These are phyloP conservation scores for Withania somnifera DNA, from an alignment of 305 asterid species.

Conservation along the genomic window DNA sequence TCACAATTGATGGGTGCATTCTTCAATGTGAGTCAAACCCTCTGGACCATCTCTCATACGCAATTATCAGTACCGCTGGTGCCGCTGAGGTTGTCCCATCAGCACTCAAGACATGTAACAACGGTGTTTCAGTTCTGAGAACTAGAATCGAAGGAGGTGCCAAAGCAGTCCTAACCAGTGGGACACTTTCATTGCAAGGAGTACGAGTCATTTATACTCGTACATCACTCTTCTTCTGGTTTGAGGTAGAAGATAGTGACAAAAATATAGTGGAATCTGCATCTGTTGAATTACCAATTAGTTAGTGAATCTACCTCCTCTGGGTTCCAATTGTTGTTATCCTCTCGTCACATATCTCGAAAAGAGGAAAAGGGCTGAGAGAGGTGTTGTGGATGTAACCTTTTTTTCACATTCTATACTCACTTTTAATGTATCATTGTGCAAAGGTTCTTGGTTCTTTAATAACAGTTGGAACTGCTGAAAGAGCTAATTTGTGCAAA, in stretches of 20 bases:
- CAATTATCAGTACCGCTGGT: constrained; percentile 79
- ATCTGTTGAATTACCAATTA: not conserved
- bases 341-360: not conserved
- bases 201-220: constrained; percentile 79
- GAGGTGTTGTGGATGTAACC: not conserved
- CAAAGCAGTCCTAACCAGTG: constrained; percentile 79
- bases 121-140: constrained; percentile 56
- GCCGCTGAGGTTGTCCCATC: constrained; percentile 26
- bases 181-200: constrained; percentile 70
- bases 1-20: constrained; percentile 74
- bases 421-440: not conserved
- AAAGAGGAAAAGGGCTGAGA: not conserved
- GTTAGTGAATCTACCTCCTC: not conserved
- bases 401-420: not conserved
- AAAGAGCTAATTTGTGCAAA: not conserved
- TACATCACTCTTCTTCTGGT: constrained; percentile 79
- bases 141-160: constrained; percentile 96
- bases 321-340: not conserved
- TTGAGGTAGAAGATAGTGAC: constrained; percentile 41
- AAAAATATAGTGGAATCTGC: not conserved
- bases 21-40: constrained; percentile 89
- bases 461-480: not conserved
- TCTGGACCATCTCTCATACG: constrained; percentile 84
- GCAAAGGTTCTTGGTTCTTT: not conserved
- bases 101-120: constrained; percentile 20